Base-by-base conservation (phyloP, 108 stramenopile genomes). In the Mayamaea pseudoterrestris region DNA sequence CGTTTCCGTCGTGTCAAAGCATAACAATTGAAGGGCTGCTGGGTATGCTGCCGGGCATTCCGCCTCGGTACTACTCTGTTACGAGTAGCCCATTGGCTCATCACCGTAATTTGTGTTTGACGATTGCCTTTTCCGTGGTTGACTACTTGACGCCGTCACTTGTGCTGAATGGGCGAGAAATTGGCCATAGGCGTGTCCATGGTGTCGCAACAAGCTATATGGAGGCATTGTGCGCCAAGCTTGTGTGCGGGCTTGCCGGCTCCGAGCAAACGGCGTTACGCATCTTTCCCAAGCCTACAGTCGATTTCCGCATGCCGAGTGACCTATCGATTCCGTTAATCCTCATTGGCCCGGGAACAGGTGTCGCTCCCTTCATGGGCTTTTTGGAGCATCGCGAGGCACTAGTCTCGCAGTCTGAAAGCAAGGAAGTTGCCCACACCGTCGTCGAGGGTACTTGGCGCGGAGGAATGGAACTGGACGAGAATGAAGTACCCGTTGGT, bases 291-390 rank as follows among this genome's bases (percentile, higher is more conserved):
- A 85, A 90, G 27, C 84, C 82, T 16, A 71, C 87, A 2, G 66
- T 55, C 7, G 84, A 90, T 14, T 98, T 99, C 65, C 69, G 62
- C 12, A 55, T 93, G 14, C 96, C 98, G 11, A 35, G 52, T 0
- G 48, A 71, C 4, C 55, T 83, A 5, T 45, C 58, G 5, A 74
- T 64, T 17, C 95, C 96, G 1, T 50, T 98, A 20, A 63, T 99
- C 31, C 66, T 99, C 50, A 78, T 99, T 30, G 98, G 98, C 16
- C 98, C 98, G 2, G 98, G 98, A 16, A 98, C 98, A 3, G 98
- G 98, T 8, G 79, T 99, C 12, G 96, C 98, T 18, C 96, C 98
- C 13, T 97, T 99, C 60, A 68, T 94, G 47, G 92, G 93, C 57
- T 95, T 98, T 45, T 27, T 99, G 20, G 58, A 63, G n/a, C 80